These are phyloP conservation scores for Vigna reflexopilosa DNA, from an alignment of 306 rosid species.

Conservation along the genomic window DNA sequence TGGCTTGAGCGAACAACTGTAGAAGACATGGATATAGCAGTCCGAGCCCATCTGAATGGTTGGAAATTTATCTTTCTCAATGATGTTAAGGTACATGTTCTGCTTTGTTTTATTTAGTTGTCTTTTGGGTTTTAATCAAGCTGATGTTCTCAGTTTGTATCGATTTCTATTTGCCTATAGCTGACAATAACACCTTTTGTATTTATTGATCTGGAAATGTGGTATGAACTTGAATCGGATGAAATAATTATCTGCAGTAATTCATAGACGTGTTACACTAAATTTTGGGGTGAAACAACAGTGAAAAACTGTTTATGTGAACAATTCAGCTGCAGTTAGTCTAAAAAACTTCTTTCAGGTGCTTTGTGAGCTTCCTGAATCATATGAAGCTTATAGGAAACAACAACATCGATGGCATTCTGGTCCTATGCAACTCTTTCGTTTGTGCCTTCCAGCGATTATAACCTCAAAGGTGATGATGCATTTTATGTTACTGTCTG, in stretches of 20 bases:
- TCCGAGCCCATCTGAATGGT: constrained; percentile 80
- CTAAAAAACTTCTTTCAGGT: constrained; percentile 55
- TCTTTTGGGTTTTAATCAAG: not conserved
- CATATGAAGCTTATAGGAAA: constrained; percentile 77
- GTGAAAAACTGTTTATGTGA: constrained; percentile 6
- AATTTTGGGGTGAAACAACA: not conserved
- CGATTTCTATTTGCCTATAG: constrained; percentile 16
- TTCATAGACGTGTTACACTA: not conserved
- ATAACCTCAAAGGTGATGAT: constrained; percentile 64
- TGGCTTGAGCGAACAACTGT: constrained; percentile 87
- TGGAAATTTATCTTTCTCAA: constrained; percentile 82
- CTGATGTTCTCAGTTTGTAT: not conserved
- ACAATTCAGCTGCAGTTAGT: constrained; percentile 18
- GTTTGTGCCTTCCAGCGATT: constrained; percentile 71
- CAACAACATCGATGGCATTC: constrained; percentile 85
- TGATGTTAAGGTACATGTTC: constrained; percentile 68
- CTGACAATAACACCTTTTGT: constrained; percentile 12
- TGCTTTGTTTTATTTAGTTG: not conserved
- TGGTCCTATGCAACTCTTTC: constrained; percentile 80
- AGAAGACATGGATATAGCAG: constrained; percentile 88
- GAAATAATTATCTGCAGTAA: constrained; percentile 24
- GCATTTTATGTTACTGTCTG: not conserved
- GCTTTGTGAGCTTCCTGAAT: constrained; percentile 84
- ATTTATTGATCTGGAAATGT: constrained; percentile 13
- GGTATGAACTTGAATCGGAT: constrained; percentile 15